phyloP scores from a whole-genome alignment of 495 filamentous ascomycete species.

The Penicillium fimorum region DNA sequence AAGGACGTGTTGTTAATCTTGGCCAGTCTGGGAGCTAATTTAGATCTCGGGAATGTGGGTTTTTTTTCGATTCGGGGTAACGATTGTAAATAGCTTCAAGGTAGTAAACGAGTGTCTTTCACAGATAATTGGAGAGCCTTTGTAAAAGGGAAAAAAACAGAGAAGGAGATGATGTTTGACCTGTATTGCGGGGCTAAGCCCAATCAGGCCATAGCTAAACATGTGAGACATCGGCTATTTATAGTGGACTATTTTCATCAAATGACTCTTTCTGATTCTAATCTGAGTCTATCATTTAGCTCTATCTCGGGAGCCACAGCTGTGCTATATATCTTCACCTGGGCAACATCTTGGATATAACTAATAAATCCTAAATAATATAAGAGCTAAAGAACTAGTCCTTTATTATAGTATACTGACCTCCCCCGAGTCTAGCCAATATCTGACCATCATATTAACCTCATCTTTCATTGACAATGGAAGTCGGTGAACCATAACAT shows the following conservation, averaged over 20 bases:
- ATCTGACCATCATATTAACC: too few relatives aligned
- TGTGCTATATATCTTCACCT: too few relatives aligned
- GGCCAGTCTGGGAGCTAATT: conserved; percentile 17
- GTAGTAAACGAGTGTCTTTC: conserved; percentile 4
- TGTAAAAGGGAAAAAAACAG: conserved; percentile 3
- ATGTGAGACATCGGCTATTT: conserved; percentile 31
- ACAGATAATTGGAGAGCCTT: conserved; percentile 1
- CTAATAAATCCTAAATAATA: too few relatives aligned
- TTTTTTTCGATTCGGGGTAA: conserved; percentile 8
- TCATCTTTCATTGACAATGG: too few relatives aligned
- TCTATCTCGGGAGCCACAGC: too few relatives aligned
- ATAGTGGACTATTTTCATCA: conserved; percentile 11
- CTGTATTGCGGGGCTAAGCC: conserved; percentile 27
- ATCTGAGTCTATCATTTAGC: too few relatives aligned
- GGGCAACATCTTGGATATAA: too few relatives aligned
- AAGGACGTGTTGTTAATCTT: conserved; percentile 14
- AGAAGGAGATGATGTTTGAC: conserved; percentile 16
- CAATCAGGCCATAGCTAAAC: conserved; percentile 19
- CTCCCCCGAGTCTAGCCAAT: too few relatives aligned
- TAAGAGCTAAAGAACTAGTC: too few relatives aligned
- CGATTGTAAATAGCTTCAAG: conserved; percentile 4
- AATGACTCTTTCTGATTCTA: too few relatives aligned
- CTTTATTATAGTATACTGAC: not conserved
- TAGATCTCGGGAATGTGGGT: conserved; percentile 21
- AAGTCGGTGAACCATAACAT: too few relatives aligned